These are phyloP conservation scores for Tetrapisispora phaffii DNA, from an alignment of 805 yeast genomes.

Conservation along the genomic window DNA sequence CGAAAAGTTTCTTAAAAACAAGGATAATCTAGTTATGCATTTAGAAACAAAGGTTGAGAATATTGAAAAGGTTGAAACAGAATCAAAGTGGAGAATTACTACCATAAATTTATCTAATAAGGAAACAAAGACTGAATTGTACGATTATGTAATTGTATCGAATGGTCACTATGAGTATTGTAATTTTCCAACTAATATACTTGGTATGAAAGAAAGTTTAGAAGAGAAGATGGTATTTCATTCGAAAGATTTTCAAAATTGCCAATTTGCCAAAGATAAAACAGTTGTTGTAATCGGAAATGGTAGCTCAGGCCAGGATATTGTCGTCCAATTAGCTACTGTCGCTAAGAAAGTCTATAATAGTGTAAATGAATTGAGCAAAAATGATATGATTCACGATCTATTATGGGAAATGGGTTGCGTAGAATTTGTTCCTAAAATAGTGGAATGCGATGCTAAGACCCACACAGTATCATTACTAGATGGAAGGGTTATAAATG, in stretches of 20 bases:
- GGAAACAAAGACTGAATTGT: conserved; percentile 28
- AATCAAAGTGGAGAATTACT: conserved; percentile 11
- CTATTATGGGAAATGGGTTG: background rate
- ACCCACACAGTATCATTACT: conserved; percentile 22
- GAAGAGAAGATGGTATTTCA: conserved; percentile 28
- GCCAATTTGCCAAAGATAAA: conserved; percentile 27
- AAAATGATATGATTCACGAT: conserved; percentile 6
- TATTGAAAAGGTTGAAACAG: conserved; percentile 8
- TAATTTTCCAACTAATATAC: conserved; percentile 29
- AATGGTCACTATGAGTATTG: conserved; percentile 38
- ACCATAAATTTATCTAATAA: conserved; percentile 4
- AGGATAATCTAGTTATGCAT: conserved; percentile 23
- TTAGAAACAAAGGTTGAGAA: conserved; percentile 16
- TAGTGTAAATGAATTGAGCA: conserved; percentile 52
- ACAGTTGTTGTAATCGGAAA: conserved; percentile 34
- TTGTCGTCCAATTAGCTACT: conserved; percentile 34
- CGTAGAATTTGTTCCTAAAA: conserved; percentile 19
- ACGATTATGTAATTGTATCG: conserved; percentile 34
- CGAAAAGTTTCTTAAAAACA: conserved; percentile 17
- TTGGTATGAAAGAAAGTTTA: conserved; percentile 32
- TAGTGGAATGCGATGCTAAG: conserved; percentile 21
- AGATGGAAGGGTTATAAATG: conserved; percentile 24
- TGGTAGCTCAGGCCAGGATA: conserved; percentile 35
- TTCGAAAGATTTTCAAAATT: conserved; percentile 31
- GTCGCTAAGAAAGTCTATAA: conserved; percentile 29